A percentile compares a stretch with the other conserved stretches of the same genome.
Evolutionary conservation across 1,284 basidiomycete genomes (phyloP).

Genomic region (Ganoderma boninense): DNA sequence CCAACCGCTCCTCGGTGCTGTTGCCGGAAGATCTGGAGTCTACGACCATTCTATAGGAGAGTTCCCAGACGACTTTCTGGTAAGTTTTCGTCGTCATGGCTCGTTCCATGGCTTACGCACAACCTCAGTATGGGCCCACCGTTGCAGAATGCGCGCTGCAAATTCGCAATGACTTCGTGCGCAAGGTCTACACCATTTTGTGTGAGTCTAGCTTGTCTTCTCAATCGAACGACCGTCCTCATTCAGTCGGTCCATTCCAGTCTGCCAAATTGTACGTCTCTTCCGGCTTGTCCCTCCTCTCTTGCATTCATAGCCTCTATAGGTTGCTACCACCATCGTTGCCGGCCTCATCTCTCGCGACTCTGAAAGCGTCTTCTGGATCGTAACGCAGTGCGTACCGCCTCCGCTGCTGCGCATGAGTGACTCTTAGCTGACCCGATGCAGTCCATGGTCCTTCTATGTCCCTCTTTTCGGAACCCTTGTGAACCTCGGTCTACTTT

Average conservation of each 20-base stretch:
- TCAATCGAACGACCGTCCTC: constrained; percentile 13
- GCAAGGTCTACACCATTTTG: constrained; percentile 85
- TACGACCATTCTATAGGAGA: constrained; percentile 80
- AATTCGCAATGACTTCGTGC: constrained; percentile 77
- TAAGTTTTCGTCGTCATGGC: constrained; percentile 37
- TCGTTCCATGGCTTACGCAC: constrained; percentile 11
- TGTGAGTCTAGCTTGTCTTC: constrained; percentile 54
- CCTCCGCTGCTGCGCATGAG: neutral
- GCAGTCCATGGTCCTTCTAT: constrained; percentile 78
- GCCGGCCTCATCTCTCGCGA: constrained; percentile 74
- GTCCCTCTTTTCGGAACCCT: constrained; percentile 79
- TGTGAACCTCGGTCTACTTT: constrained; percentile 78
- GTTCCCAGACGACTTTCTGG: constrained; percentile 87
- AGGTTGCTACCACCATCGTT: constrained; percentile 78
- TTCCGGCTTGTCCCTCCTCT: neutral
- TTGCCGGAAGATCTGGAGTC: constrained; percentile 58
- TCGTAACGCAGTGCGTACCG: constrained; percentile 67
- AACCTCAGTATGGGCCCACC: constrained; percentile 73
- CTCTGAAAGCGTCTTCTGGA: constrained; percentile 65
- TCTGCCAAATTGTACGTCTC: constrained; percentile 71
- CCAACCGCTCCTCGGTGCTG: constrained; percentile 57
- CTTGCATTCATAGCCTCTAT: neutral
- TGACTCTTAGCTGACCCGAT: constrained; percentile 23
- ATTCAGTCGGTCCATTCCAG: constrained; percentile 46
- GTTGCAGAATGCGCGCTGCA: constrained; percentile 78